Evolutionary conservation across 495 filamentous ascomycete genomes (phyloP), one percentile per base, ranked within the genome.

Genomic region (Zalerion maritima): DNA sequence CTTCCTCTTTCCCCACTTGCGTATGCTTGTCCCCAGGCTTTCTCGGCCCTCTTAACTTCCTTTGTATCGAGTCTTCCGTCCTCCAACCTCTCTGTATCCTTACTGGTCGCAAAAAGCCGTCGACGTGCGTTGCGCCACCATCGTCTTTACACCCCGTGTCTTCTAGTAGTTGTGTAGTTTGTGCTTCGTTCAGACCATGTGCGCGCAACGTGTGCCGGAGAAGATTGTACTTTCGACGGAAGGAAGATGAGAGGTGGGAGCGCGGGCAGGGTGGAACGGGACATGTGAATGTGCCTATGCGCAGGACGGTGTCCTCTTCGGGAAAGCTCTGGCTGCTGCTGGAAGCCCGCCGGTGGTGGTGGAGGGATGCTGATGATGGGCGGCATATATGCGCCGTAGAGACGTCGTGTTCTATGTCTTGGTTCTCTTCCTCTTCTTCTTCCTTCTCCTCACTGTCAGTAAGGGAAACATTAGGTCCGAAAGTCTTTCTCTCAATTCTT

Each of bases 31-130:
- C 17, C 28, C n/a, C 41, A 34, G 27, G 31, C 26, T 16, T 36
- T 28, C 33, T 36, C 12, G 28, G 27, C 20, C 19, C 31, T 24
- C n/a, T n/a, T n/a, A n/a, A n/a, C n/a, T n/a, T n/a, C n/a, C n/a
- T n/a, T n/a, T 25, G 36, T 21, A 23, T 28, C 2, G 18, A 26
- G 20, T 42, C 34, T 1, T 24, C 32, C 1, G 18, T 31, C 9
- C 34, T 16, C 57, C 55, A 58, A 1, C 55, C 55, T 4, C 20
- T 38, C 14, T 46, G 35, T 6, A 47, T 29, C 34, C 43, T 47
- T 24, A 68, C 56, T 11, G 53, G 50, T 37, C 42, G 27, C 36
- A 71, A 23, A 32, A 66, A 72, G 18, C 65, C 48, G 36, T 72
- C 67, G 14, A 60, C 46, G 26, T 72, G 68, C 7, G 70, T 56